Evolutionary conservation across 1,284 basidiomycete genomes (phyloP).

Genomic region (Exobasidium rhododendri): DNA sequence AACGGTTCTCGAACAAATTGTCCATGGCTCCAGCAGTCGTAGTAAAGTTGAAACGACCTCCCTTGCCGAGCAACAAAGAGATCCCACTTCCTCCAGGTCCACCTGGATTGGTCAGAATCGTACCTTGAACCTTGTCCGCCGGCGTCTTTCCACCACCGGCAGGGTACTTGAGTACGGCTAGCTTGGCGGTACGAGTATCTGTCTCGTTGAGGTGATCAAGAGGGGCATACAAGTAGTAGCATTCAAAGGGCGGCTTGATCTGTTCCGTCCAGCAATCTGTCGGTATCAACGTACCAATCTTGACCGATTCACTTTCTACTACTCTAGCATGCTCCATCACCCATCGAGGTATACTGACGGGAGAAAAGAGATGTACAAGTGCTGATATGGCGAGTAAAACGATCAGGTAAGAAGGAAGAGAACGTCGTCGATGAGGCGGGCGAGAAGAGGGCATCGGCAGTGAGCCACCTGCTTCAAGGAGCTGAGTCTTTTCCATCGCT

Average conservation of each 20-base stretch:
- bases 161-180: constrained; percentile 34
- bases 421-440: background rate
- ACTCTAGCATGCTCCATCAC: background rate
- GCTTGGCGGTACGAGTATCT: constrained; percentile 30
- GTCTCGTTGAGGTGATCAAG: constrained; percentile 34
- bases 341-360: background rate
- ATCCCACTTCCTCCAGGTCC: constrained; percentile 37
- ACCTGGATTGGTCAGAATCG: constrained; percentile 35
- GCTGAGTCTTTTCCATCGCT: background rate
- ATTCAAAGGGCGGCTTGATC: constrained; percentile 20
- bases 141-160: constrained; percentile 33
- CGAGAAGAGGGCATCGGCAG: no score
- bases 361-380: background rate
- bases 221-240: constrained; percentile 34
- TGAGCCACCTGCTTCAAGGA: background rate
- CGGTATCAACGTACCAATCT: background rate
- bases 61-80: background rate
- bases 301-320: background rate
- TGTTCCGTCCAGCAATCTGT: background rate
- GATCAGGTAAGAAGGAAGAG: background rate
- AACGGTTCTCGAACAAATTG: constrained; percentile 26
- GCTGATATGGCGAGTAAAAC: background rate
- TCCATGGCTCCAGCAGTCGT: constrained; percentile 21
- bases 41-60: background rate
- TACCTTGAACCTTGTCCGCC: constrained; percentile 26